Conservation (phyloP, 78 protist genomes). For the Cavenderia fasciculata region DNA sequence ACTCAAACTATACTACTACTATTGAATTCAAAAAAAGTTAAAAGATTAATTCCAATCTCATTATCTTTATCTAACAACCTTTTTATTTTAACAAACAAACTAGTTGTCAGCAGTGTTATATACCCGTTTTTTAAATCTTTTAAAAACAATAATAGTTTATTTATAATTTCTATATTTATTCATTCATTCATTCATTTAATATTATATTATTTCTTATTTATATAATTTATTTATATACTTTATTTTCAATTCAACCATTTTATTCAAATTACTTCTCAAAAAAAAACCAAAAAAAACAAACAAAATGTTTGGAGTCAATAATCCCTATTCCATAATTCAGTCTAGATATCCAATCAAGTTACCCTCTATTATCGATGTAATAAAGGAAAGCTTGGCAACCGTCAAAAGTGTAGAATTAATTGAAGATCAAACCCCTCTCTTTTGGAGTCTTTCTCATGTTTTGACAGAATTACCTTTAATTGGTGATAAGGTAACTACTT, state of each 20-base stretch:
- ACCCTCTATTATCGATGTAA: slow-evolving; percentile 45
- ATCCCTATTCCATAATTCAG: not conserved
- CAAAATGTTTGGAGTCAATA: slow-evolving; percentile 18
- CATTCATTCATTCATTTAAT: not conserved
- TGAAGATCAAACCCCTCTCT: slow-evolving; percentile 61
- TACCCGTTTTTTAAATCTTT: too few species aligned
- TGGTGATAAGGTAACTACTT: slow-evolving; percentile 52
- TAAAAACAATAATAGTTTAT: too few species aligned
- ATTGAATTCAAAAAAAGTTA: too few species aligned
- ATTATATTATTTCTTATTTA: too few species aligned
- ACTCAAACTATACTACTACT: too few species aligned
- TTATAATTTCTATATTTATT: too few species aligned
- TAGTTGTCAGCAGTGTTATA: too few species aligned
- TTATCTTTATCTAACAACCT: too few species aligned
- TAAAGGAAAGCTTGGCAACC: slow-evolving; percentile 36
- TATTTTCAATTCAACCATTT: not conserved
- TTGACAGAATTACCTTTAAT: slow-evolving; percentile 59
- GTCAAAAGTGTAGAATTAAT: slow-evolving; percentile 38
- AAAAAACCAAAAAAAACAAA: too few species aligned
- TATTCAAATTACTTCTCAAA: too few species aligned
- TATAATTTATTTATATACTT: not conserved
- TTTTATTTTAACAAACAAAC: too few species aligned
- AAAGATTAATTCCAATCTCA: too few species aligned
- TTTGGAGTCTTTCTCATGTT: slow-evolving; percentile 58
- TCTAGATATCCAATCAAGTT: not conserved